These are phyloP conservation scores for Agaricus bisporus DNA, from an alignment of 768 basidiomycete species.

Conservation along the genomic window DNA sequence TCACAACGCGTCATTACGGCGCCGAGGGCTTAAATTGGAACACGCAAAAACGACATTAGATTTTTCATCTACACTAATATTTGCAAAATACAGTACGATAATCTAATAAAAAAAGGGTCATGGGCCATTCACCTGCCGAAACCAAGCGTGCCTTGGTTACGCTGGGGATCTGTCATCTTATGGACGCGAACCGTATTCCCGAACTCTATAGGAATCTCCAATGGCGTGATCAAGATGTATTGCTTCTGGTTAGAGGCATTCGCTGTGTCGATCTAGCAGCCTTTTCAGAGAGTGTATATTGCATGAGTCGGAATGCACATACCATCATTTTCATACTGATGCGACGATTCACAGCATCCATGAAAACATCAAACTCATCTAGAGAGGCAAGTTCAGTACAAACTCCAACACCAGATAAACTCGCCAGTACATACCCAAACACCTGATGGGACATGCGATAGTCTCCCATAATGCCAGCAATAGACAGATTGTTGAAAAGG, in stretches of 20 bases:
- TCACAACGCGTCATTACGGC: constrained; percentile 9
- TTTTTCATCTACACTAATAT: background rate
- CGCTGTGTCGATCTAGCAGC: constrained; percentile 75
- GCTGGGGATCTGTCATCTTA: constrained; percentile 74
- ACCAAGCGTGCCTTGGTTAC: constrained; percentile 45
- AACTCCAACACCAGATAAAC: background rate
- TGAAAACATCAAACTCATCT: constrained; percentile 99
- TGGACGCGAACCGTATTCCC: constrained; percentile 70
- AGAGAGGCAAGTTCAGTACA: constrained; percentile 2
- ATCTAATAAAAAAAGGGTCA: background rate
- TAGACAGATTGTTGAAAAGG: constrained; percentile 92
- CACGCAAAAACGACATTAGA: background rate
- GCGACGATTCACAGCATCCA: constrained; percentile 89
- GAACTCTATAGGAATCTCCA: constrained; percentile 71
- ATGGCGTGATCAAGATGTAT: constrained; percentile 95
- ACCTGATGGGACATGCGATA: constrained; percentile 89
- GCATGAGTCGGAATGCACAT: background rate
- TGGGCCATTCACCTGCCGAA: constrained; percentile 14
- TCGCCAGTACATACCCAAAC: constrained; percentile 54
- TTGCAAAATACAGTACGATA: background rate
- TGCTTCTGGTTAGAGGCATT: constrained; percentile 85
- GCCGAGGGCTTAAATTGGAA: background rate
- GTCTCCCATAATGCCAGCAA: constrained; percentile 95
- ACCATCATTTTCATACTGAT: constrained; percentile 97
- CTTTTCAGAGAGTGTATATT: background rate